These are phyloP conservation scores for Cyclocybe cylindracea DNA, from an alignment of 768 basidiomycete genomes.

Conservation along the genomic window DNA sequence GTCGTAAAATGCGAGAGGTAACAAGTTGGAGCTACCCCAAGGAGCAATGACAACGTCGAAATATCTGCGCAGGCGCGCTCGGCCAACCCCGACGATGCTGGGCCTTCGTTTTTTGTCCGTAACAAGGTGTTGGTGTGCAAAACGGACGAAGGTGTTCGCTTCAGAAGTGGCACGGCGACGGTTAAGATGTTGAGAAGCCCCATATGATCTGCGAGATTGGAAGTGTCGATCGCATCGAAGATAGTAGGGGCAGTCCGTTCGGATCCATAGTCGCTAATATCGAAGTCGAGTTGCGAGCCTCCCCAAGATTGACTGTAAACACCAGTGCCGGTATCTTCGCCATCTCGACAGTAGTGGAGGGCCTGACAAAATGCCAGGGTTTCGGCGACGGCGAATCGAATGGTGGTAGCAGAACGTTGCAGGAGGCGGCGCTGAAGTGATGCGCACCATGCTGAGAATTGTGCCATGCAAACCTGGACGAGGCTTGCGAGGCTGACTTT, in stretches of 20 bases:
- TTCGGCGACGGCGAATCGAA: conserved; percentile 25
- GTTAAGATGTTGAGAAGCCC: conserved; percentile 40
- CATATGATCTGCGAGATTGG: conserved; percentile 38
- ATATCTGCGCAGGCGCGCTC: conserved; percentile 33
- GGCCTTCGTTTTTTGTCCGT: conserved; percentile 13
- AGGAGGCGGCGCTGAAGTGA: conserved; percentile 19
- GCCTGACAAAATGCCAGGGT: conserved; percentile 27
- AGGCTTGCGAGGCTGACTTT: conserved; percentile 11
- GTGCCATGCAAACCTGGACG: neutral
- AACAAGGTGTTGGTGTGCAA: conserved; percentile 36
- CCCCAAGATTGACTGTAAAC: conserved; percentile 27
- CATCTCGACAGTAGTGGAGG: conserved; percentile 11
- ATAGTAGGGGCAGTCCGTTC: conserved; percentile 21
- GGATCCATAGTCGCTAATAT: conserved; percentile 22
- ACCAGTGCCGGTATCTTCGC: conserved; percentile 4
- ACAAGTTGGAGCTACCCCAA: conserved; percentile 34
- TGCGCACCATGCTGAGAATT: conserved; percentile 28
- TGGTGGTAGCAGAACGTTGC: conserved; percentile 7
- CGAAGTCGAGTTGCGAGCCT: conserved; percentile 24
- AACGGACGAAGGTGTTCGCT: conserved; percentile 17
- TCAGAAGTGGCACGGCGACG: conserved; percentile 28
- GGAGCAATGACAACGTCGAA: conserved; percentile 30
- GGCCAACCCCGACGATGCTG: conserved; percentile 29
- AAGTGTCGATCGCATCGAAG: conserved; percentile 43
- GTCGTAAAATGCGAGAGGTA: conserved; percentile 36